phyloP scores from a whole-genome alignment of 257 asterid genomes.

The Nicotiana attenuata region DNA sequence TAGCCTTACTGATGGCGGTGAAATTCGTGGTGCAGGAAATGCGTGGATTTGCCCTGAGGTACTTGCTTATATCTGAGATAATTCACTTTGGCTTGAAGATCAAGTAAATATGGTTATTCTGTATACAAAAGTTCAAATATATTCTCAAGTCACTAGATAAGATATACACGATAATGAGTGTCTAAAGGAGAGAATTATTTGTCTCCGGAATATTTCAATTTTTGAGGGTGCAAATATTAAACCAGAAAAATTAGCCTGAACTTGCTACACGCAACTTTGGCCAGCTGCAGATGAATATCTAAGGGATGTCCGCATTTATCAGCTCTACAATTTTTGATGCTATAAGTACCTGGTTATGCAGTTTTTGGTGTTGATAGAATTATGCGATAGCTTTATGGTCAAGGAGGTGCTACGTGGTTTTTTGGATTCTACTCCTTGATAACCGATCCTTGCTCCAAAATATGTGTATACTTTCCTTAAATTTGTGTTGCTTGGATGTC shows the following conservation, averaged over 20 bases:
- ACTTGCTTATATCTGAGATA: slow-evolving; percentile 5
- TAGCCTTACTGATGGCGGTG: slow-evolving; percentile 98
- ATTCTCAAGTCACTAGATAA: background rate
- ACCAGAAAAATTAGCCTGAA: slow-evolving; percentile 2
- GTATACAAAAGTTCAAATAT: background rate
- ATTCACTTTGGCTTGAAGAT: slow-evolving; percentile 22
- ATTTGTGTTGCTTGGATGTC: too few species aligned
- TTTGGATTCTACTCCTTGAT: background rate
- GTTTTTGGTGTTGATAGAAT: background rate
- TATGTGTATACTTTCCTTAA: too few species aligned
- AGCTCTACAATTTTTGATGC: background rate
- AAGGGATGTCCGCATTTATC: background rate
- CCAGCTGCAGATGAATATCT: background rate
- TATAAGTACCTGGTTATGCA: background rate
- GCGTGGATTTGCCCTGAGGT: slow-evolving; percentile 99
- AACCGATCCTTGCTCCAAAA: too few species aligned
- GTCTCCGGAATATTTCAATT: background rate
- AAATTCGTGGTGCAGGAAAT: slow-evolving; percentile 99
- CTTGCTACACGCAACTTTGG: background rate
- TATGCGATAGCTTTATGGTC: background rate
- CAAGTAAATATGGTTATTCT: background rate
- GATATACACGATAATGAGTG: background rate
- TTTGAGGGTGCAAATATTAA: background rate
- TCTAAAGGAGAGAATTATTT: slow-evolving; percentile 3
- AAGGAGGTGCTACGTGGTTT: background rate